Conservation (phyloP, 208 protist species). For the Trypanosomatidae sp. region DNA sequence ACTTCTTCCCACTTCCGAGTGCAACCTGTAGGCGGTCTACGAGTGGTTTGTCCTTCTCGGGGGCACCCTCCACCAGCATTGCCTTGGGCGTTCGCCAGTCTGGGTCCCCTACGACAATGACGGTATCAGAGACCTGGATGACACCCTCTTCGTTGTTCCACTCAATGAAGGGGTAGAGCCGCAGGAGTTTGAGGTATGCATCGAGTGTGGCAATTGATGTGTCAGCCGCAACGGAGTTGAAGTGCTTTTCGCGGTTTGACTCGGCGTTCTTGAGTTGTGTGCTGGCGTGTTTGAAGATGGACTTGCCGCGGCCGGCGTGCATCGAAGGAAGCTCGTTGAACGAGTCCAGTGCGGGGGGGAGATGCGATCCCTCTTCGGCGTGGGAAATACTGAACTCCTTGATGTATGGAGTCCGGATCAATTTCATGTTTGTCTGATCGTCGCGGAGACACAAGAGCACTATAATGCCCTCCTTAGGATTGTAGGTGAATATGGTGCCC, state of each 20-base stretch:
- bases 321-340: constrained; percentile 76
- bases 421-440: constrained; percentile 54
- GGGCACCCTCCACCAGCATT: constrained; percentile 52
- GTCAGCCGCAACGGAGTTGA: constrained; percentile 44
- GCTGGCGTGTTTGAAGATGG: constrained; percentile 79
- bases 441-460: constrained; percentile 58
- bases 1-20: constrained; percentile 55
- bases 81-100: constrained; percentile 68
- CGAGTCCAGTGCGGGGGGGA: constrained; percentile 59
- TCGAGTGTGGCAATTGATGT: constrained; percentile 74
- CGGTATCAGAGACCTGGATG: constrained; percentile 70
- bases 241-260: constrained; percentile 32
- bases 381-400: constrained; percentile 55
- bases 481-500: constrained; percentile 86
- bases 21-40: constrained; percentile 69
- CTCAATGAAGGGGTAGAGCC: constrained; percentile 76
- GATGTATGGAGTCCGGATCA: constrained; percentile 79
- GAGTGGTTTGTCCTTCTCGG: constrained; percentile 48
- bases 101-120: constrained; percentile 71
- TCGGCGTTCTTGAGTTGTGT: constrained; percentile 70
- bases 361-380: constrained; percentile 36
- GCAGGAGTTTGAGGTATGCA: constrained; percentile 57
- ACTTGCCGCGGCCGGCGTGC: constrained; percentile 79
- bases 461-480: constrained; percentile 66
- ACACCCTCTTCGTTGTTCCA: constrained; percentile 76